Percentiles rank a stretch among this genome's conserved stretches.
These are phyloP conservation scores for Nothophytophthora sp. DNA, from an alignment of 352 stramenopile species.

Conservation along the genomic window DNA sequence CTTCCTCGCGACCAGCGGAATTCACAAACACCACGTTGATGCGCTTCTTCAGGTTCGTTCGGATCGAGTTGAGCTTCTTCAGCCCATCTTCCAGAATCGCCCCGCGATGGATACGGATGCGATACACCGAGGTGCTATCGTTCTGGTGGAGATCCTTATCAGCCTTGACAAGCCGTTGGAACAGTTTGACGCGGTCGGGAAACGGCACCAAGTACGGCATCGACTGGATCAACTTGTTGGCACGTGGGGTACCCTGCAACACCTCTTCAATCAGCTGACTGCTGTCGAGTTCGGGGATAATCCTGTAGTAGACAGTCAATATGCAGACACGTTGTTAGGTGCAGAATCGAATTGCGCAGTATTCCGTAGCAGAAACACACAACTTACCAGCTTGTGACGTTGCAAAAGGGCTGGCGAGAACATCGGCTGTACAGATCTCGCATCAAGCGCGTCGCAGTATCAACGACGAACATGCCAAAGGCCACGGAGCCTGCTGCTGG, in stretches of 20 bases:
- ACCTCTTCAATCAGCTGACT: slow-evolving; percentile 61
- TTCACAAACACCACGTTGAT: slow-evolving; percentile 89
- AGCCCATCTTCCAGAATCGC: slow-evolving; percentile 90
- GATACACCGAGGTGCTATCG: slow-evolving; percentile 40
- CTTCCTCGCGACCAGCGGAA: slow-evolving; percentile 89
- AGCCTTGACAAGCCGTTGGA: slow-evolving; percentile 54
- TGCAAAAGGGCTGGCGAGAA: slow-evolving; percentile 70
- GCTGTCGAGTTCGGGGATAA: slow-evolving; percentile 55
- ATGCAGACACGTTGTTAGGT: neutral
- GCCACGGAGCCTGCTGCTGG: slow-evolving; percentile 23
- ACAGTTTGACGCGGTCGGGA: slow-evolving; percentile 68
- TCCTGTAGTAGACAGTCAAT: slow-evolving; percentile 28
- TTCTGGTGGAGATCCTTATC: slow-evolving; percentile 62
- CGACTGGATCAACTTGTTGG: slow-evolving; percentile 62
- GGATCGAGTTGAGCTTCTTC: slow-evolving; percentile 82
- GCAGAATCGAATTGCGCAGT: neutral
- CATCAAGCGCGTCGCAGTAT: slow-evolving; percentile 57
- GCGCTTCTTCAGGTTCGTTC: slow-evolving; percentile 84
- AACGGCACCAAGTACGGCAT: slow-evolving; percentile 82
- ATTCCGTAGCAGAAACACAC: neutral
- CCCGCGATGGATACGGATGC: slow-evolving; percentile 64
- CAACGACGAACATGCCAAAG: slow-evolving; percentile 65
- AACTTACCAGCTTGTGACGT: slow-evolving; percentile 72
- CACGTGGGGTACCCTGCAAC: slow-evolving; percentile 46
- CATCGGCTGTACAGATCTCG: slow-evolving; percentile 69